Evolutionary conservation across 345 rosid species (phyloP).

Genomic region (Brassica juncea): DNA sequence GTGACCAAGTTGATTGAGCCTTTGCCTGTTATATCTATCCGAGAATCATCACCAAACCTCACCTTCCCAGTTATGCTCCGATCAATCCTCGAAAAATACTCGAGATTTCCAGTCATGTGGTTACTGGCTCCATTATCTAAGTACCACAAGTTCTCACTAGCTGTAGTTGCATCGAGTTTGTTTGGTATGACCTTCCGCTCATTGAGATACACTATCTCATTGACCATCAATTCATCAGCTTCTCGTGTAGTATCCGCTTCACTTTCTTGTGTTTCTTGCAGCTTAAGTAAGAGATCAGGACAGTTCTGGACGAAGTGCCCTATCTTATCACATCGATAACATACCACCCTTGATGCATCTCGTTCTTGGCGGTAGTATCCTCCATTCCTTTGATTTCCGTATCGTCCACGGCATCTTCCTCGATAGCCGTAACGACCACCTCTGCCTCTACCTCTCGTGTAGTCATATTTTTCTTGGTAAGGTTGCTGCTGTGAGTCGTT

Average conservation of each 20-base stretch:
- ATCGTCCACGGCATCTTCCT: too few relatives aligned
- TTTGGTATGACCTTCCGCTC: neutral
- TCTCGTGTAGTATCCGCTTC: neutral
- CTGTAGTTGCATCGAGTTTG: neutral
- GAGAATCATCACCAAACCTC: neutral
- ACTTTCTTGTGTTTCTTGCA: neutral
- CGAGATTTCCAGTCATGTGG: neutral
- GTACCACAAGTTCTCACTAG: neutral
- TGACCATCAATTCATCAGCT: neutral
- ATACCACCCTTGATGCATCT: neutral
- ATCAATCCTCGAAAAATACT: neutral
- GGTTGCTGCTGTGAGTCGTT: too few relatives aligned
- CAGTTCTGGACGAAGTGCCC: neutral
- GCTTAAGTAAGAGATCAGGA: neutral
- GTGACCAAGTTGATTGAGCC: neutral
- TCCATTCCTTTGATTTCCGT: neutral
- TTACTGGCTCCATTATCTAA: neutral
- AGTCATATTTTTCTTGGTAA: too few relatives aligned
- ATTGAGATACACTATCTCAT: neutral
- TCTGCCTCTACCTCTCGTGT: too few relatives aligned
- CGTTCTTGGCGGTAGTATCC: neutral
- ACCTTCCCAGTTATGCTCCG: neutral
- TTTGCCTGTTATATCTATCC: neutral
- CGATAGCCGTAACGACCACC: too few relatives aligned
- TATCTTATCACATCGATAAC: neutral